Evolutionary conservation across 768 basidiomycete species (phyloP).

Genomic region (Tricholoma flavovirens): DNA sequence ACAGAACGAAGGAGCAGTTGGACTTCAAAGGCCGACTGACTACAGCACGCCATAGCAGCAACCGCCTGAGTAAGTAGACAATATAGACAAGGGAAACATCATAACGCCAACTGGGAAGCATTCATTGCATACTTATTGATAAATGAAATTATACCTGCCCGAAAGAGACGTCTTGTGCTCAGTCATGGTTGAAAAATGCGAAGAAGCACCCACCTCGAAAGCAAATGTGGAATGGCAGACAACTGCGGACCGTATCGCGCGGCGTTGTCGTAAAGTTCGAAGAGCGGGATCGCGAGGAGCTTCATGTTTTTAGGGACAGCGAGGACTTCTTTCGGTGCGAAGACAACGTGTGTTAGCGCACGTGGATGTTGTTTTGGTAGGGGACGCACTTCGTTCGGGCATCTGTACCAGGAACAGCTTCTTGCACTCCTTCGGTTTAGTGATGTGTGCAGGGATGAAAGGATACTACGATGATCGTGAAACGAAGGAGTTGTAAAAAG

Average conservation of each 20-base stretch:
- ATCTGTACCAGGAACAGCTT: constrained; percentile 93
- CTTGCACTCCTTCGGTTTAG: constrained; percentile 97
- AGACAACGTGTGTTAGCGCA: background rate
- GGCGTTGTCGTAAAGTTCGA: constrained; percentile 96
- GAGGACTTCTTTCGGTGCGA: constrained; percentile 63
- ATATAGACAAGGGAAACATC: background rate
- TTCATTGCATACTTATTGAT: constrained; percentile 41
- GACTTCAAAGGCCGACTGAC: background rate
- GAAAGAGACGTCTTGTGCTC: constrained; percentile 23
- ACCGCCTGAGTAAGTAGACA: background rate
- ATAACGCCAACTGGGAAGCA: background rate
- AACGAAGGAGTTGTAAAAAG: background rate
- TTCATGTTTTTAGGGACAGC: constrained; percentile 99
- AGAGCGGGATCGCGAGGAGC: constrained; percentile 90
- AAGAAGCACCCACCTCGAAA: constrained; percentile 58
- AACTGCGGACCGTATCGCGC: constrained; percentile 93
- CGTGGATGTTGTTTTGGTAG: background rate
- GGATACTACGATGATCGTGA: constrained; percentile 58
- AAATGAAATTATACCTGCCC: constrained; percentile 76
- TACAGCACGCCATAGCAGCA: background rate
- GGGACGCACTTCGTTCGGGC: constrained; percentile 81
- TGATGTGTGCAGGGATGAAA: constrained; percentile 91
- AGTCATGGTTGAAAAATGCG: background rate
- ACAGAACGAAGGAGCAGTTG: background rate
- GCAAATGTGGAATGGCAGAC: constrained; percentile 86